A percentile compares a stretch with the other conserved stretches of the same genome.
Conservation (phyloP, 495 filamentous ascomycete genomes). For the Bathelium albidoporum region DNA sequence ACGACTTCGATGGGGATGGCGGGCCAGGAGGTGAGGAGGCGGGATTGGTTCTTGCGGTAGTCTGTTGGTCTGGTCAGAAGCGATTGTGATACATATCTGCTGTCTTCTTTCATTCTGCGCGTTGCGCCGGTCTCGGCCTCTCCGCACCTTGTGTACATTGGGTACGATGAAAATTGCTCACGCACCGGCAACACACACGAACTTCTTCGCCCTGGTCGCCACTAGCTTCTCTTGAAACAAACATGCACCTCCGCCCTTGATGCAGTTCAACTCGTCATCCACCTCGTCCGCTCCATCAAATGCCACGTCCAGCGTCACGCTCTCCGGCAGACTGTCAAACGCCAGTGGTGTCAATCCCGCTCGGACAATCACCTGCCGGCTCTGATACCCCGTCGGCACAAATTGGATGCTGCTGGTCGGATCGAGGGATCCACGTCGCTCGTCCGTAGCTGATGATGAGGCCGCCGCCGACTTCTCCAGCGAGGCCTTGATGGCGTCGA, state of each 20-base stretch:
- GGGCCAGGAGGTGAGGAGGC: constrained; percentile 70
- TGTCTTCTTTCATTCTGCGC: no score
- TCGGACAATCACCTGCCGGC: constrained; percentile 64
- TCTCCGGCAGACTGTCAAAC: constrained; percentile 58
- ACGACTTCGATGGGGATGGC: constrained; percentile 88
- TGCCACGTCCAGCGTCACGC: constrained; percentile 60
- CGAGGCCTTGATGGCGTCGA: constrained; percentile 78
- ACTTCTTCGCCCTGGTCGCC: constrained; percentile 71
- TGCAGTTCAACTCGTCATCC: constrained; percentile 87
- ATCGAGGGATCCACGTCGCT: constrained; percentile 9
- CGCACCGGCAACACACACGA: constrained; percentile 83
- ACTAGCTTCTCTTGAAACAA: constrained; percentile 98
- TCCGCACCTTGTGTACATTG: no score
- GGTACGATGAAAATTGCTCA: constrained; percentile 2
- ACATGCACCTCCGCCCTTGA: constrained; percentile 95
- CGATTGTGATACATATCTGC: no score
- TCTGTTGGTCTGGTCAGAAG: constrained; percentile 37
- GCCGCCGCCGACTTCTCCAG: constrained; percentile 16
- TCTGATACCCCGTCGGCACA: constrained; percentile 87
- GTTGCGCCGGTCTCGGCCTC: no score
- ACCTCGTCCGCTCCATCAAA: constrained; percentile 98
- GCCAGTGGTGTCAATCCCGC: constrained; percentile 67
- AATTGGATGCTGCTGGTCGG: constrained; percentile 38
- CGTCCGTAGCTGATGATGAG: constrained; percentile 15
- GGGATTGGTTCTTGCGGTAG: constrained; percentile 70